Evolutionary conservation across 1,284 basidiomycete species (phyloP), one percentile per base, ranked within the genome.

Genomic region (Coniophora puteana): DNA sequence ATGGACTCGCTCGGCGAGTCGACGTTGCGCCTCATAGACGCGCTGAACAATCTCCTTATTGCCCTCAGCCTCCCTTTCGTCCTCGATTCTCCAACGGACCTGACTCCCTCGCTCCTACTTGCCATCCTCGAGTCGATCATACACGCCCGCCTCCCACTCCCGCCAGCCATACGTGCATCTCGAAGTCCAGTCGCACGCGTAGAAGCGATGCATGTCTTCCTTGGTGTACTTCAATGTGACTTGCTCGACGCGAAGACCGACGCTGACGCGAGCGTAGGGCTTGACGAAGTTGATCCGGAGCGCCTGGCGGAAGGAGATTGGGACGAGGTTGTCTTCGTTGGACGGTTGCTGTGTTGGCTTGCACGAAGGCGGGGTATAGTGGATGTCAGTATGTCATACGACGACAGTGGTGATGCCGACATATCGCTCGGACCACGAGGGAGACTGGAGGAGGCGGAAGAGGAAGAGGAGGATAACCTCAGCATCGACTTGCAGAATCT

Each of bases 151-250:
- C 67, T 77, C 6, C 74, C 73, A 22, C 68, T 82, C 43, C 46
- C 68, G 30, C 25, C 57, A 10, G 41, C 58, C 23, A 59, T 72
- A 22, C 68, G 74, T 38, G 63, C 61, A 7, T 65, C 66, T 22
- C 64, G 62, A 40, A 68, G 65, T 17, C 54, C 57, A 30, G 60
- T 62, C 26, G 61, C 65, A 14, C 68, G 69, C 48, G 61, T 71
- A 11, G 63, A 78, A 23, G 77, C 79, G 33, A 85, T 88, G 72
- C 86, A 89, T 55, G 71, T 90, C 11, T 82, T 92, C 43, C 71
- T 90, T 14, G 87, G 86, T 18, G 77, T 83, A 4, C 67, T 91
- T 4, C 83, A 87, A 40, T 76, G 71, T 32, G 84, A 87, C 49
- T 68, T 89, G 10, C 55, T 89, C 22, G 65, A 72, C 11, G 51